Conservation (phyloP, 2,329 filamentous ascomycete species). For the Byssothecium circinans region DNA sequence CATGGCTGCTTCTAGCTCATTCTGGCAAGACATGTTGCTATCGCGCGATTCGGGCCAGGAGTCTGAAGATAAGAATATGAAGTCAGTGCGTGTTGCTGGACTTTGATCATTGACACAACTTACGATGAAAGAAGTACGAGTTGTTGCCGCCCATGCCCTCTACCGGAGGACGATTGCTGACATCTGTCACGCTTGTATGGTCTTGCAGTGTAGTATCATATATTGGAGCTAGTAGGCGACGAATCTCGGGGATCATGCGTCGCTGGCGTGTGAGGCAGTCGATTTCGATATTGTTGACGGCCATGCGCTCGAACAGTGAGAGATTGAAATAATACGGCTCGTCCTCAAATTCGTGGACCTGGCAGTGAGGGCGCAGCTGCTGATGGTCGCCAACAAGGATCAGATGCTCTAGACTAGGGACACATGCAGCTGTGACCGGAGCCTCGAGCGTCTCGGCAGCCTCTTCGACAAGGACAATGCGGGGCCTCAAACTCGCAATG, state of each 20-base stretch:
- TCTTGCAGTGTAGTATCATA: constrained; percentile 60
- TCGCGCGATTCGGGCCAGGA: constrained; percentile 65
- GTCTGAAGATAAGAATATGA: too few relatives aligned
- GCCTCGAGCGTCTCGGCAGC: constrained; percentile 75
- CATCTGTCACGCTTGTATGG: constrained; percentile 56
- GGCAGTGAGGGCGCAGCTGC: constrained; percentile 72
- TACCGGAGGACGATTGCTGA: constrained; percentile 52
- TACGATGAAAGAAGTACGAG: constrained; percentile 65
- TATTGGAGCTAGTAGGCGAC: constrained; percentile 62
- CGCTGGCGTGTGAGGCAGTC: constrained; percentile 69
- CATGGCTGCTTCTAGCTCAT: constrained; percentile 74
- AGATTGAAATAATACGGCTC: constrained; percentile 68
- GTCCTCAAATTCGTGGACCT: constrained; percentile 60
- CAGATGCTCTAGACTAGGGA: constrained; percentile 65
- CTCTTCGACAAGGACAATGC: constrained; percentile 74
- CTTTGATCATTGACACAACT: constrained; percentile 8
- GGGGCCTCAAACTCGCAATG: constrained; percentile 66
- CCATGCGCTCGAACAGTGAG: constrained; percentile 78
- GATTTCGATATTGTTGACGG: constrained; percentile 66
- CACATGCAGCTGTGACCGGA: constrained; percentile 60
- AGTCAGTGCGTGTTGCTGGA: too few relatives aligned
- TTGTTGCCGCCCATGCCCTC: constrained; percentile 65
- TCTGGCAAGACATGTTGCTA: constrained; percentile 66
- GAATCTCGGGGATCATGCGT: constrained; percentile 70
- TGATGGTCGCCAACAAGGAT: constrained; percentile 78